Evolutionary conservation across 2,329 filamentous ascomycete species (phyloP).

Genomic region (Alternaria arborescens): DNA sequence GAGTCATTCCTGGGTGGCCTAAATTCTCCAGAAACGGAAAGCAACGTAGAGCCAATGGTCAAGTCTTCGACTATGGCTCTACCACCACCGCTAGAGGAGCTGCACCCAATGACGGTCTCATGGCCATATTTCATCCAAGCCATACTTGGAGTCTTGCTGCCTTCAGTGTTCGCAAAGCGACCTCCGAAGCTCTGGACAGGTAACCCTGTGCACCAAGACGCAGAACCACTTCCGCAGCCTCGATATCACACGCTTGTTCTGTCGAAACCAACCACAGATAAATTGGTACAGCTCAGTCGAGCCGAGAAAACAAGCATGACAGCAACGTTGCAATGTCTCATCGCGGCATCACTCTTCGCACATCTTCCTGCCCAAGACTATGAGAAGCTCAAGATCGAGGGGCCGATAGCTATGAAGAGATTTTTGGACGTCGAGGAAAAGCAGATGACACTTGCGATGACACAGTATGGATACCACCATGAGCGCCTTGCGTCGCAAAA

Average conservation of each 20-base stretch:
- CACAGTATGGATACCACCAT: slow-evolving; percentile 23
- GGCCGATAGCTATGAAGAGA: slow-evolving; percentile 52
- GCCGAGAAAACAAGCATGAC: slow-evolving; percentile 54
- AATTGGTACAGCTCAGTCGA: slow-evolving; percentile 47
- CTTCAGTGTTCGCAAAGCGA: slow-evolving; percentile 26
- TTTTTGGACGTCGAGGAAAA: slow-evolving; percentile 38
- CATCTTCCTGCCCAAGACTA: slow-evolving; percentile 38
- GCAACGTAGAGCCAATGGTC: slow-evolving; percentile 17
- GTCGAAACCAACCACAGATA: slow-evolving; percentile 37
- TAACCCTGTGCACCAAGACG: slow-evolving; percentile 20
- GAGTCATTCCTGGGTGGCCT: slow-evolving; percentile 52
- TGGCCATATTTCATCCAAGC: slow-evolving; percentile 46
- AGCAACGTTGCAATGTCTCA: slow-evolving; percentile 49
- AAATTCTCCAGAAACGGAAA: background rate
- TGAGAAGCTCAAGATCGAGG: slow-evolving; percentile 42
- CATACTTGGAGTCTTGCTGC: slow-evolving; percentile 48
- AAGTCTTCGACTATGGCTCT: slow-evolving; percentile 34
- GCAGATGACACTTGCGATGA: slow-evolving; percentile 42
- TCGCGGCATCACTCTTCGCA: slow-evolving; percentile 52
- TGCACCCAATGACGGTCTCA: slow-evolving; percentile 53
- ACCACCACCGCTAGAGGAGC: slow-evolving; percentile 52
- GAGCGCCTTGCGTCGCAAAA: slow-evolving; percentile 3
- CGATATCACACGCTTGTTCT: slow-evolving; percentile 46
- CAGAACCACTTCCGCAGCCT: slow-evolving; percentile 26
- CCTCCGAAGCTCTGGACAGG: slow-evolving; percentile 36